Conservation (phyloP, 2,329 filamentous ascomycete species). For the Sporothrix pallida region DNA sequence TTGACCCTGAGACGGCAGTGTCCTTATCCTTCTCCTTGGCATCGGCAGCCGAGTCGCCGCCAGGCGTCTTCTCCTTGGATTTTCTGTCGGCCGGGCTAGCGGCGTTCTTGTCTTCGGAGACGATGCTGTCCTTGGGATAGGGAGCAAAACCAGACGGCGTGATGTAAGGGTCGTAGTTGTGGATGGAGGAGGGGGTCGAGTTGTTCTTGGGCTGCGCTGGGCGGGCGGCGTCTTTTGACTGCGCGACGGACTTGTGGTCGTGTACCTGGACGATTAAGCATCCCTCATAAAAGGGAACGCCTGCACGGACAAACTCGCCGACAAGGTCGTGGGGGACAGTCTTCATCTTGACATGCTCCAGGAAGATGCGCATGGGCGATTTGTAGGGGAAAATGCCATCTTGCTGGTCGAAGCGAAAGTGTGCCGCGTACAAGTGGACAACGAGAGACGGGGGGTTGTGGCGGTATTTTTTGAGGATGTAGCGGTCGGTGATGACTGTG, state of each 20-base stretch:
- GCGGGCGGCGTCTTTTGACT: slow-evolving; percentile 64
- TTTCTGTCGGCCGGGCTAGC: slow-evolving; percentile 42
- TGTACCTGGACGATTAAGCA: slow-evolving; percentile 95
- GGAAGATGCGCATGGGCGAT: slow-evolving; percentile 82
- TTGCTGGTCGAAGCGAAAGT: slow-evolving; percentile 93
- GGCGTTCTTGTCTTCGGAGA: slow-evolving; percentile 40
- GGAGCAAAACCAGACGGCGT: slow-evolving; percentile 87
- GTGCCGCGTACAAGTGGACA: slow-evolving; percentile 80
- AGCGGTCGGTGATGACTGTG: slow-evolving; percentile 72
- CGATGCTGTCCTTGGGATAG: slow-evolving; percentile 64
- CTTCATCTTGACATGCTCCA: slow-evolving; percentile 76
- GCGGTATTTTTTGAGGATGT: slow-evolving; percentile 81
- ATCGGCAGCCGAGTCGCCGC: slow-evolving; percentile 49
- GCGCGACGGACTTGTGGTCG: slow-evolving; percentile 74
- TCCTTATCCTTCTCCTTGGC: slow-evolving; percentile 58
- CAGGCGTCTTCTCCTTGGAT: slow-evolving; percentile 49
- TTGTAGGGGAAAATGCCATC: slow-evolving; percentile 91
- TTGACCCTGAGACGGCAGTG: slow-evolving; percentile 46
- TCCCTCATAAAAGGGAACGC: slow-evolving; percentile 87
- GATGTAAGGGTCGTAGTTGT: slow-evolving; percentile 88
- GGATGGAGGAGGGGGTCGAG: slow-evolving; percentile 77
- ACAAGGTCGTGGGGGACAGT: slow-evolving; percentile 91
- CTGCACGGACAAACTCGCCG: slow-evolving; percentile 72
- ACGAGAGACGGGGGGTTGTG: slow-evolving; percentile 76
- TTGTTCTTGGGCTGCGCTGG: slow-evolving; percentile 66